Conservation (phyloP, 257 asterid genomes). For the Ehretia macrophylla region DNA sequence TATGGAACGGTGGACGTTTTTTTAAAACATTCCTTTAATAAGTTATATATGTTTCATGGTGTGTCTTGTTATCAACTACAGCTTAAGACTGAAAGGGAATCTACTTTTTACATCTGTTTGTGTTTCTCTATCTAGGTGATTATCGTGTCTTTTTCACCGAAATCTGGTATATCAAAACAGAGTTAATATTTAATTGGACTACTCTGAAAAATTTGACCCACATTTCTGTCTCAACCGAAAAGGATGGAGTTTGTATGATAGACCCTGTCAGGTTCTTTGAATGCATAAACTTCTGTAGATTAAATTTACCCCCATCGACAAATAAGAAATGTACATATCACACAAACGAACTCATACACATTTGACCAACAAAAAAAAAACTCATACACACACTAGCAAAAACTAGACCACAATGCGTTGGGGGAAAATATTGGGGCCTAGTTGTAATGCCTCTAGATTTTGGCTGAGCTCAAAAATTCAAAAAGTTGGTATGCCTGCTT, state of each 20-base stretch:
- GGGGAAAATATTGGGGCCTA: too few species aligned
- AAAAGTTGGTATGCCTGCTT: too few species aligned
- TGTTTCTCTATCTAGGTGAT: constrained; percentile 13
- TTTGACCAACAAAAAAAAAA: too few species aligned
- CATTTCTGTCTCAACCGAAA: constrained; percentile 5
- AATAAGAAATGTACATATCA: not conserved
- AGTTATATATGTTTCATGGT: too few species aligned
- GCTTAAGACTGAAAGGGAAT: too few species aligned
- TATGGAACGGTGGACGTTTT: too few species aligned
- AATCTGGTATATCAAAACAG: constrained; percentile 24
- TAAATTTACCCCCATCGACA: not conserved
- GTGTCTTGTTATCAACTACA: too few species aligned
- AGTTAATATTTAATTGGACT: constrained; percentile 25
- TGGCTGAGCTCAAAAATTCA: too few species aligned
- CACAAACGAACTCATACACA: not conserved
- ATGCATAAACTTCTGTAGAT: not conserved
- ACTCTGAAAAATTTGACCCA: constrained; percentile 49
- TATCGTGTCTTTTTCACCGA: constrained; percentile 39
- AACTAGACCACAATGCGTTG: too few species aligned
- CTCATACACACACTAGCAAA: not conserved
- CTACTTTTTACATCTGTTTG: too few species aligned
- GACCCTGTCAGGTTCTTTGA: constrained; percentile 1
- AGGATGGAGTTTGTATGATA: not conserved
- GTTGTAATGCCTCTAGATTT: too few species aligned
- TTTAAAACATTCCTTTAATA: too few species aligned